phyloP scores from a whole-genome alignment of 345 rosid genomes.

The Heritiera littoralis region DNA sequence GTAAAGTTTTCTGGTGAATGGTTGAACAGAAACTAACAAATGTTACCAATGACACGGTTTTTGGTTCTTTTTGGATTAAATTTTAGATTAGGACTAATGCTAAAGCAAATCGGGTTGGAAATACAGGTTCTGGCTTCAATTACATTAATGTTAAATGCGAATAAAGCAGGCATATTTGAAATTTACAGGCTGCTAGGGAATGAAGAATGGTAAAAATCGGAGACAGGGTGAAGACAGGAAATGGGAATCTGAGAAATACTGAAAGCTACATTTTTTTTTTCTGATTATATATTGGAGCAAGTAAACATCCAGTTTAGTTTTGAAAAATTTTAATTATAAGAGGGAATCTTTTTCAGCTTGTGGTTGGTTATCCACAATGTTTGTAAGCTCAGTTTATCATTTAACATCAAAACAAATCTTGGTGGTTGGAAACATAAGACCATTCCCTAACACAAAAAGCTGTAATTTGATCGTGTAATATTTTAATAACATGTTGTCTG shows the following conservation, averaged over 20 bases:
- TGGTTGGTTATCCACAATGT: constrained; percentile 9
- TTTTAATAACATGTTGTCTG: neutral
- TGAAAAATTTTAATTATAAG: neutral
- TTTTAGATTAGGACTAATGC: neutral
- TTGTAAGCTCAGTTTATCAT: neutral
- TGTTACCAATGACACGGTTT: constrained; percentile 33
- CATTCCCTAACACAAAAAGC: neutral
- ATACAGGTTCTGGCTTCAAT: neutral
- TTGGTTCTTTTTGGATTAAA: neutral
- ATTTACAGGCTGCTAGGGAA: neutral
- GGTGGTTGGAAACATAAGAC: constrained; percentile 27
- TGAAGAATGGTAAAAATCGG: neutral
- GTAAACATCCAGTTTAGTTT: neutral
- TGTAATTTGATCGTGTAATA: neutral
- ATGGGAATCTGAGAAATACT: neutral
- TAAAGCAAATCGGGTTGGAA: neutral
- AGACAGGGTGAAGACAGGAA: neutral
- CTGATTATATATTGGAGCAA: neutral
- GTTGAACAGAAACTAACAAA: neutral
- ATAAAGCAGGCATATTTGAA: neutral
- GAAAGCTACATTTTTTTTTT: neutral
- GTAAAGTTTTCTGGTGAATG: constrained; percentile 5
- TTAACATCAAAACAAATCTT: constrained; percentile 10
- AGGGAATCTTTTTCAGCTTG: neutral
- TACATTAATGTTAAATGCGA: neutral